Percentiles rank a stretch among this genome's conserved stretches.
phyloP scores from a whole-genome alignment of 1,284 basidiomycete genomes.

The Phlebopus sp. region DNA sequence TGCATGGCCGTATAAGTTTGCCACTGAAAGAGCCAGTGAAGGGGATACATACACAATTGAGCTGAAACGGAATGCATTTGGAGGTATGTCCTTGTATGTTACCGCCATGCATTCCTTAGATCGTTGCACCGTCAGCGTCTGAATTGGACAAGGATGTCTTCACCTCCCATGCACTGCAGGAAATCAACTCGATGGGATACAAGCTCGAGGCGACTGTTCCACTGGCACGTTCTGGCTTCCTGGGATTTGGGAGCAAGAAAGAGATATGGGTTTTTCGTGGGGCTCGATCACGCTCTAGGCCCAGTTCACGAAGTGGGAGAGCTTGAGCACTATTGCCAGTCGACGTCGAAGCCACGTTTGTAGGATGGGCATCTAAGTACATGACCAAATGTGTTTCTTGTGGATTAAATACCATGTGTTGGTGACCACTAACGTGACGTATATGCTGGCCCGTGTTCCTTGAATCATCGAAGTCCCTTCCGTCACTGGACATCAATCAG shows the following conservation, averaged over 20 bases:
- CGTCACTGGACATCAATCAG: slow-evolving; percentile 21
- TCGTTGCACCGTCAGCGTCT: slow-evolving; percentile 22
- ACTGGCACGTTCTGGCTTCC: slow-evolving; percentile 38
- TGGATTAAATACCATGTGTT: too few relatives aligned
- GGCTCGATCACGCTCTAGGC: slow-evolving; percentile 26
- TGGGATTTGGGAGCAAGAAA: slow-evolving; percentile 40
- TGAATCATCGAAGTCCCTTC: background rate
- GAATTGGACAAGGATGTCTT: slow-evolving; percentile 42
- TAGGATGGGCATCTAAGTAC: background rate
- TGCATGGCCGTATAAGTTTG: slow-evolving; percentile 49
- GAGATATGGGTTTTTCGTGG: slow-evolving; percentile 51
- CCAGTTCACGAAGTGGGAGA: slow-evolving; percentile 31
- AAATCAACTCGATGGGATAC: slow-evolving; percentile 40
- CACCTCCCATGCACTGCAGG: slow-evolving; percentile 41
- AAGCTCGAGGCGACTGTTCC: slow-evolving; percentile 47
- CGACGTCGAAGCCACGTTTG: background rate
- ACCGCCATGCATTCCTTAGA: slow-evolving; percentile 17
- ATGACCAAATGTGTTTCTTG: too few relatives aligned
- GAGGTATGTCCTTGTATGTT: slow-evolving; percentile 35
- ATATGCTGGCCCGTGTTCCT: background rate
- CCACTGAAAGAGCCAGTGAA: slow-evolving; percentile 45
- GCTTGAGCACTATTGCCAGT: slow-evolving; percentile 6
- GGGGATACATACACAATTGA: slow-evolving; percentile 52
- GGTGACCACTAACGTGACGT: too few relatives aligned
- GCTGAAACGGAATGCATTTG: slow-evolving; percentile 37